Conservation (phyloP, 1,139 yeast genomes). For the Torulaspora pretoriensis region DNA sequence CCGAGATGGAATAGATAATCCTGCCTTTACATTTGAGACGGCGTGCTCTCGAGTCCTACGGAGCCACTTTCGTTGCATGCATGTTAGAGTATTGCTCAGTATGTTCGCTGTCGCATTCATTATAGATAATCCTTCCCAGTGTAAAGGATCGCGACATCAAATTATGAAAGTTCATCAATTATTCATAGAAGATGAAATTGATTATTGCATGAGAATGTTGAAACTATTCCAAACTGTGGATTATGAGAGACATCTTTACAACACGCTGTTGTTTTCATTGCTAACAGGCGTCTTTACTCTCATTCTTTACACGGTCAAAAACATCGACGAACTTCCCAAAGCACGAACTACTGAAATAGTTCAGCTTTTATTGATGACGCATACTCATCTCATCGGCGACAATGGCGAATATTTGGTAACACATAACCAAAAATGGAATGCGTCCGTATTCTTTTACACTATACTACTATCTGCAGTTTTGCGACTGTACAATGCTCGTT, state of each 20-base stretch:
- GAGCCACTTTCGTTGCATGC: conserved; percentile 25
- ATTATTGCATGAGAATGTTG: conserved; percentile 18
- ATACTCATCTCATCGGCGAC: conserved; percentile 20
- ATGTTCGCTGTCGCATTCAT: conserved; percentile 22
- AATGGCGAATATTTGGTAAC: conserved; percentile 13
- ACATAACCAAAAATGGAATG: conserved; percentile 25
- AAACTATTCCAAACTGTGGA: conserved; percentile 20
- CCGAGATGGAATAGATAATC: conserved; percentile 19
- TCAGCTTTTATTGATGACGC: conserved; percentile 16
- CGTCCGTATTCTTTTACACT: conserved; percentile 21
- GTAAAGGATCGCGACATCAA: conserved; percentile 15
- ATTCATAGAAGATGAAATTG: conserved; percentile 18
- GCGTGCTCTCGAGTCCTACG: conserved; percentile 25
- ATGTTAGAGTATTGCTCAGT: conserved; percentile 19
- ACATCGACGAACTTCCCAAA: conserved; percentile 16
- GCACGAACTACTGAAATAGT: conserved; percentile 15
- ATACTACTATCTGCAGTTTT: conserved; percentile 16
- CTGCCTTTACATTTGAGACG: conserved; percentile 24
- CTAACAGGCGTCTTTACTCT: conserved; percentile 24
- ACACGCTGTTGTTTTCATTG: conserved; percentile 23
- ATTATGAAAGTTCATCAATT: conserved; percentile 16
- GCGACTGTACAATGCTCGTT: conserved; percentile 9
- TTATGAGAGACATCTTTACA: conserved; percentile 23
- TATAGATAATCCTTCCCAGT: conserved; percentile 20
- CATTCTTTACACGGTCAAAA: conserved; percentile 20